These are phyloP conservation scores for Funneliformis caledonium DNA, from an alignment of 371 early-diverging fungal genomes.

Conservation along the genomic window DNA sequence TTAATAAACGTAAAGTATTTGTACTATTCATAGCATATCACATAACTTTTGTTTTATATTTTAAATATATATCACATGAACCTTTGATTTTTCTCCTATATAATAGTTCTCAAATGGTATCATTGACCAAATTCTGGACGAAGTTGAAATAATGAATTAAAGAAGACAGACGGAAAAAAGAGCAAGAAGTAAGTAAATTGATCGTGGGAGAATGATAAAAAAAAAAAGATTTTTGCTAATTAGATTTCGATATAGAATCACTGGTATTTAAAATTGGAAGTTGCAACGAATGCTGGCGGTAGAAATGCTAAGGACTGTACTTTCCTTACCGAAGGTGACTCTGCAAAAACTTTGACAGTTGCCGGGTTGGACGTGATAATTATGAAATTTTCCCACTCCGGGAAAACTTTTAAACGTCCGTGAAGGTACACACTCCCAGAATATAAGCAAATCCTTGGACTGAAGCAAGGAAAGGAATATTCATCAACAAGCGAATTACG, in stretches of 20 bases:
- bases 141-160: conserved; percentile 84
- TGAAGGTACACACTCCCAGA: conserved; percentile 84
- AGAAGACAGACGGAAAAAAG: conserved; percentile 93
- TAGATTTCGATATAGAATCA: conserved; percentile 56
- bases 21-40: no score
- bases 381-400: conserved; percentile 99
- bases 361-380: conserved; percentile 95
- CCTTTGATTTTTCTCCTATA: no score
- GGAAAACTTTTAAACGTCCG: conserved; percentile 99
- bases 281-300: conserved; percentile 98
- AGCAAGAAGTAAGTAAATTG: background rate
- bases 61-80: no score
- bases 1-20: conserved; percentile 65
- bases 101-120: conserved; percentile 67
- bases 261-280: conserved; percentile 97
- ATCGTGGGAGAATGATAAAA: background rate
- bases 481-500: conserved; percentile 77
- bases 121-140: conserved; percentile 82
- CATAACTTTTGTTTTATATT: no score
- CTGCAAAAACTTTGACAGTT: conserved; percentile 98
- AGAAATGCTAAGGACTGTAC: conserved; percentile 85
- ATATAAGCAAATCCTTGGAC: conserved; percentile 94
- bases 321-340: conserved; percentile 99
- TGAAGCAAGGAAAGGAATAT: conserved; percentile 93
- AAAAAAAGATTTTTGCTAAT: background rate